Base-by-base conservation (phyloP, 2,329 filamentous ascomycete species). In the Zelopaecilomyces penicillatus region DNA sequence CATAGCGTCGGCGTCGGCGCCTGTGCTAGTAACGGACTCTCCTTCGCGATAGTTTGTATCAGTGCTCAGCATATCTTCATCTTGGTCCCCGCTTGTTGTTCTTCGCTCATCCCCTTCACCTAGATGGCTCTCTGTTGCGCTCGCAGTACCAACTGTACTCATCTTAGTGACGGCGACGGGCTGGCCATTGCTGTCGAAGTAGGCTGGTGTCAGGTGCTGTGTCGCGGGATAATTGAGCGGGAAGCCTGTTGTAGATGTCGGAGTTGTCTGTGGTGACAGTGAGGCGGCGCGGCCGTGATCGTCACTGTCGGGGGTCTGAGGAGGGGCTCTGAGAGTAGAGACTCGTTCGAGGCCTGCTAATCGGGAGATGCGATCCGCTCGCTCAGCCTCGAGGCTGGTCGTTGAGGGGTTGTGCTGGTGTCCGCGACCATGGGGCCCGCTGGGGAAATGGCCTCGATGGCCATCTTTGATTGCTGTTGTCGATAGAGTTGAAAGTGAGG, bases 401-500 rank as follows among this genome's bases (percentile, higher is more conserved):
- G 79, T 78, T 5, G 78, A 65, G 53, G 75, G 69, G 55, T 77
- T 73, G 58, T 80, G 72, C 57, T 80, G 66, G 62, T 81, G 69
- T 56, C 76, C 70, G 41, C 80, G 78, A 50, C 72, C 71, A 45
- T 76, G 72, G 46, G 65, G 55, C 6, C 60, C 60, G 26, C 51
- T 75, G 29, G 81, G 78, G 29, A 83, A 75, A 60, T 89, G 81
- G 51, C 91, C 91, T 49, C 88, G 86, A 60, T 96, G 88, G 55
- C 91, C 91, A 62, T 97, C 91, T 67, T 96, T 95, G 74, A 95
- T 95, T 42, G 91, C 91, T 9, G 88, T 93, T 12, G 91, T 96
- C 11, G 88, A 95, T 39, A 97, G 77, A 35, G 89, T 83, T 28
- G 88, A 95, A 58, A 97, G 83, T 42, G 89, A 94, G 9, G 90